Base-by-base conservation (phyloP, 2,329 filamentous ascomycete genomes). In the Furcasterigmium sp. region DNA sequence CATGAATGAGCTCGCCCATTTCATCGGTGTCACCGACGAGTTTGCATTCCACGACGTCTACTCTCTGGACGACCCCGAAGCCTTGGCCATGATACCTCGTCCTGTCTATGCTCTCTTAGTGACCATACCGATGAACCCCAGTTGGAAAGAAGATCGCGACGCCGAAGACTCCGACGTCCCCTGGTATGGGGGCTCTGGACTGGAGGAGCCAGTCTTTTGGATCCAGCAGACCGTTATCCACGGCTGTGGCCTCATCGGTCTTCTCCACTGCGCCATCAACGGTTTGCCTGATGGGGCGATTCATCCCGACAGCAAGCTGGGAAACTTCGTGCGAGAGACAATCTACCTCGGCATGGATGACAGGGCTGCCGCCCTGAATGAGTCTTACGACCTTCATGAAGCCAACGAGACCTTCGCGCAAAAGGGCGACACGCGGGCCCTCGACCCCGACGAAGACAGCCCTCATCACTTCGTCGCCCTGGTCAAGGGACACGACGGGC, bases 161-260 rank as follows among this genome's bases (percentile, higher is more conserved):
- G 51, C 43, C 20, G 47, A 49, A 25, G 47, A 42, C 10, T 43
- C 42, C n/a, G 42, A 17, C 30, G 19, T 44, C 46, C 45, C 43
- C 6, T 45, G 50, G 10, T 68, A 69, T 48, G 46, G 56, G 25
- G 45, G 42, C 2, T 49, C 51, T 8, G 63, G 64, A 2, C 53
- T 56, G 6, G 59, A 64, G 1, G 85, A 91, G 53, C 78, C 85
- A 6, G 80, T 91, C 1, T 68, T 87, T 15, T 94, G 87, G 87
- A 93, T 89, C 67, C 83, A 83, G 57, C 88, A 94, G 62, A 93
- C 86, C 0, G 93, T 94, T 54, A 78, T 81, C 45, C 84, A 93
- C 58, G 85, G 87, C 1, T 94, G 87, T 58, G 88, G 88, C 1
- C n/a, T n/a, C n/a, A n/a, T n/a, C n/a, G n/a, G n/a, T n/a, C n/a